A percentile compares a stretch with the other conserved stretches of the same genome.
Evolutionary conservation across 768 basidiomycete species (phyloP).

Genomic region (Symmetrospora coprosmae): DNA sequence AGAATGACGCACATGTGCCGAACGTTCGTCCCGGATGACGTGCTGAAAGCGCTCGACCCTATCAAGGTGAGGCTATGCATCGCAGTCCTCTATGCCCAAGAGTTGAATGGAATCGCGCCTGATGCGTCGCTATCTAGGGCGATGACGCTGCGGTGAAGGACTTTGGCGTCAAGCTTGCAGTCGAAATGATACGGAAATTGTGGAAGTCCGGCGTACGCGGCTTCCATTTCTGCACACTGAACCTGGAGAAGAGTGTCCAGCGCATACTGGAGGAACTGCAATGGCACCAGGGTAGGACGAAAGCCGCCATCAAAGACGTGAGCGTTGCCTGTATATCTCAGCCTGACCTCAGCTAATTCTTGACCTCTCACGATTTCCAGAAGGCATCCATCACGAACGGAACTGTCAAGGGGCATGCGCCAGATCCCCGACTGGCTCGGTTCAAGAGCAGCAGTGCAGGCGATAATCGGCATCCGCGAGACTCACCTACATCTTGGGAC

Average conservation of each 20-base stretch:
- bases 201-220: conserved; percentile 60
- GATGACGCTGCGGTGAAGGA: conserved; percentile 90
- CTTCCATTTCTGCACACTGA: conserved; percentile 88
- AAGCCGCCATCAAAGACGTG: too few species aligned
- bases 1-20: conserved; percentile 81
- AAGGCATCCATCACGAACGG: too few species aligned
- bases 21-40: conserved; percentile 53
- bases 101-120: neutral
- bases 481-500: conserved; percentile 28
- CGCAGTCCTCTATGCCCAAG: too few species aligned
- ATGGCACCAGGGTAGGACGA: too few species aligned
- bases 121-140: conserved; percentile 43
- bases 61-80: conserved; percentile 54
- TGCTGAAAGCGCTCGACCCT: conserved; percentile 54
- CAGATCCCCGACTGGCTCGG: conserved; percentile 14
- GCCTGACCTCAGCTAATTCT: too few species aligned
- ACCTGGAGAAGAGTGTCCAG: conserved; percentile 88
- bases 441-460: neutral
- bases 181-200: conserved; percentile 54
- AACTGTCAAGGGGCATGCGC: neutral
- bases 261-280: conserved; percentile 63
- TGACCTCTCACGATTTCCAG: too few species aligned
- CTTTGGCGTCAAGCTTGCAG: conserved; percentile 75
- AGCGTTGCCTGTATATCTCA: too few species aligned
- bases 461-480: neutral